Evolutionary conservation across 2,329 filamentous ascomycete genomes (phyloP), one percentile per base, ranked within the genome.

Genomic region (Blastomyces parvus): DNA sequence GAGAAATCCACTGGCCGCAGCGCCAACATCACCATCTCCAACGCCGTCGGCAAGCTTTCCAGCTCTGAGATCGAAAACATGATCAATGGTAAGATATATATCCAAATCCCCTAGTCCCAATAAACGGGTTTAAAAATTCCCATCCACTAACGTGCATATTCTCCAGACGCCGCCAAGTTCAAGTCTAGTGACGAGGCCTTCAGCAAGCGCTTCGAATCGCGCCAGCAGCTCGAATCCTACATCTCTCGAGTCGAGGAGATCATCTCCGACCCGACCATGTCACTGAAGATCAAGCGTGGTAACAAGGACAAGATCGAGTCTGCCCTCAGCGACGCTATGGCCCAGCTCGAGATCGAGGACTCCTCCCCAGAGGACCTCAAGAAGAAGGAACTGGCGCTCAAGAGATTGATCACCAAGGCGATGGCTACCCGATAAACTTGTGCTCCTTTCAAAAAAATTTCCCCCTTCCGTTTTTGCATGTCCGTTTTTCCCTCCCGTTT

Each of bases 251-350:
- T 97, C 68, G 94, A 99, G 86, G 94, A 99, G 84, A 96, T 99
- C 74, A 87, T 97, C 78, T 96, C 91, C 56, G 94, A 99, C 84
- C 94, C 94, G 65, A 91, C 88, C 56, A 88, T 96, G 82, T 94
- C 91, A 68, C 85, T 97, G 76, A 97, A 96, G 87, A 86, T 99
- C 77, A 97, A 97, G 90, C 91, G 93, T 74, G 91, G 91, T 79
- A 92, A 96, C 85, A 96, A 96, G 89, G 92, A 97, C 82, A 97
- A 96, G 89, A 97, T 99, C 70, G 94, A 99, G 87, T 88, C 89
- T 76, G 90, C 91, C 71, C 90, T 99, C 72, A 93, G 88, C 79
- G 94, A 99, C 74, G 94, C 94, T 72, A 97, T 99, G 94, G 90
- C 86, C 69, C 89, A 95, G 81, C 89, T 99, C 68, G 94, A 99